A percentile compares a stretch with the other conserved stretches of the same genome.
phyloP scores from a whole-genome alignment of 2,329 filamentous ascomycete genomes.

The Penicillium sumatraense region DNA sequence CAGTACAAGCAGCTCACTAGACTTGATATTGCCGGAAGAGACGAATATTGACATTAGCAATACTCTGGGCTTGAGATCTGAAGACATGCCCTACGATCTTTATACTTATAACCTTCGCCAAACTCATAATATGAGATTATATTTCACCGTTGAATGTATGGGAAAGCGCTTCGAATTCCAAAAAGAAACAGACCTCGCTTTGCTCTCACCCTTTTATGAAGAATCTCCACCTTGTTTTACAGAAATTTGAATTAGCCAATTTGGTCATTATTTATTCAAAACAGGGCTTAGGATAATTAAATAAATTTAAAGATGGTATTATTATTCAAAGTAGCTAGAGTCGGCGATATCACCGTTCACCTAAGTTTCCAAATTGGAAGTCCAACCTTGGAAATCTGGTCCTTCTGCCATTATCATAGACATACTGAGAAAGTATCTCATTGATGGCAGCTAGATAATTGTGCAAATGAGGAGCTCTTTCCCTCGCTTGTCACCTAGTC shows the following conservation, averaged over 20 bases:
- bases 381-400: no score
- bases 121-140: background rate
- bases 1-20: background rate
- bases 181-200: background rate
- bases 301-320: no score
- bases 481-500: no score
- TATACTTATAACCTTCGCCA: background rate
- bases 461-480: no score
- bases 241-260: background rate
- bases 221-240: background rate
- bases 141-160: background rate
- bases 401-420: no score
- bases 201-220: background rate
- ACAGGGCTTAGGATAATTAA: no score
- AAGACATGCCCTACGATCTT: background rate
- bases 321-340: no score
- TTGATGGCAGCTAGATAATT: no score
- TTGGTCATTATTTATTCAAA: no score
- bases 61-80: background rate
- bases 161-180: background rate
- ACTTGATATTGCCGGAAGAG: background rate
- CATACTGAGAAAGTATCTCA: no score
- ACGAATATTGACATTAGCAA: background rate
- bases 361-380: no score
- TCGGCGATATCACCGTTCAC: no score